Evolutionary conservation across 2,329 filamentous ascomycete genomes (phyloP), one percentile per base, ranked within the genome.

Genomic region (Paracorniculantispora psalliotae): DNA sequence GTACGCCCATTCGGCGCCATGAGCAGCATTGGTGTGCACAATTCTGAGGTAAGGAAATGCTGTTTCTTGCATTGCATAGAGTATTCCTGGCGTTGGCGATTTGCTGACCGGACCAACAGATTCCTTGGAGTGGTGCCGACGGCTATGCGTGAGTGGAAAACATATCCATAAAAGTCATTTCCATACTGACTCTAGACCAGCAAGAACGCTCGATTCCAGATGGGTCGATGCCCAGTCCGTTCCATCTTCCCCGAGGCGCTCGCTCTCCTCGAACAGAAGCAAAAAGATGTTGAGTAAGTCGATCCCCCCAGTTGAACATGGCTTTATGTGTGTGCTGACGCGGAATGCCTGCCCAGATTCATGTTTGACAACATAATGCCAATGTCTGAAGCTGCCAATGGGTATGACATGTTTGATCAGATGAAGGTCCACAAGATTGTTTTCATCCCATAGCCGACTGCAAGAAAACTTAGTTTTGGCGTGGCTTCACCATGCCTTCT

Each of bases 401-500:
- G 84, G 44, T 91, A 90, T 67, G 81, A 87, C 9, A 73, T 90
- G 26, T 91, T 91, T 68, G 84, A 91, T 68, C 81, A 86, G 63
- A 88, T 87, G 82, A 83, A 87, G 72, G 87, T 81, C 21, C 87
- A 90, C 66, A 91, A 91, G 76, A 85, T 91, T 15, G 80, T 90
- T 17, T 91, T 91, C 67, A 80, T 79, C 61, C 79, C 77, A 15
- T 82, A 65, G 13, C 25, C 17, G 49, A 3, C 13, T 21, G 21
- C 7, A 7, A 30, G 15, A 13, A 28, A 23, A 23, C 25, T 81
- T 75, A 93, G 70, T 94, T 94, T 71, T 93, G 90, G 59, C 90
- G 80, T 25, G 90, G 90, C 77, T 93, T 94, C 56, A 93, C 89
- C 63, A 92, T 85, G n/a, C 90, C 90, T 71, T 93, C 89, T 67